Base-by-base conservation (phyloP, 2,329 filamentous ascomycete species). In the Diplodia sapinea region DNA sequence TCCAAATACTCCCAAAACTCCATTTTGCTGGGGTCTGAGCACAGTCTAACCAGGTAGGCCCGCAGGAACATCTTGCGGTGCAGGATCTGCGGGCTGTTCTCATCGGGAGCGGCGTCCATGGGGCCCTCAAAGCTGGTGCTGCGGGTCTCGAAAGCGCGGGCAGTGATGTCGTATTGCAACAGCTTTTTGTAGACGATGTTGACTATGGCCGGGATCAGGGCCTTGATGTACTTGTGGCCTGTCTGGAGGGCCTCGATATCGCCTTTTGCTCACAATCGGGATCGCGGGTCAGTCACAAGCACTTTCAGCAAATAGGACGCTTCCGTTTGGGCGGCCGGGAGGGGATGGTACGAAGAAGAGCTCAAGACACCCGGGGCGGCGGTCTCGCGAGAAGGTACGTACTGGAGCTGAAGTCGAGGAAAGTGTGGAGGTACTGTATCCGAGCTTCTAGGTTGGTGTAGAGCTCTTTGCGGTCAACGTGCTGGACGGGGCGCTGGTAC, bases 171-270 rank as follows among this genome's bases (percentile, higher is more conserved):
- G 79, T 91, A 92, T 74, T 89, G 87, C 12, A 94, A 82, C 0
- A 95, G 85, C 76, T 94, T 94, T 74, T 89, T 88, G 82, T 94
- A 95, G 40, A 94, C 90, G 69, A 93, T 91, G 79, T 94, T 93
- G 74, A 94, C 91, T 26, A 95, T 86, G 55, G 91, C 89, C 1
- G 92, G 92, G 70, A 94, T 93, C 38, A 94, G 85, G n/a, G 89
- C 87, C 74, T 90, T 91, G 81, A 93, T 89, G 79, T 93, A 93
- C 77, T 92, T 92, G 68, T 87, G 83, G 70, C 90, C 91, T 2
- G 84, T 82, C 15, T 86, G 83, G 47, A 94, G 84, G 49, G 90
- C 90, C 71, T 91, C 89, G 67, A 92, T 88, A 74, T 93, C 91
- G 70, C 85, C 91, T 91, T 68, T 23, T 40, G 47, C 15, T 67